Percentiles rank a stretch among this genome's conserved stretches.
Conservation (phyloP, 495 filamentous ascomycete genomes). For the Acidiella bohemica region DNA sequence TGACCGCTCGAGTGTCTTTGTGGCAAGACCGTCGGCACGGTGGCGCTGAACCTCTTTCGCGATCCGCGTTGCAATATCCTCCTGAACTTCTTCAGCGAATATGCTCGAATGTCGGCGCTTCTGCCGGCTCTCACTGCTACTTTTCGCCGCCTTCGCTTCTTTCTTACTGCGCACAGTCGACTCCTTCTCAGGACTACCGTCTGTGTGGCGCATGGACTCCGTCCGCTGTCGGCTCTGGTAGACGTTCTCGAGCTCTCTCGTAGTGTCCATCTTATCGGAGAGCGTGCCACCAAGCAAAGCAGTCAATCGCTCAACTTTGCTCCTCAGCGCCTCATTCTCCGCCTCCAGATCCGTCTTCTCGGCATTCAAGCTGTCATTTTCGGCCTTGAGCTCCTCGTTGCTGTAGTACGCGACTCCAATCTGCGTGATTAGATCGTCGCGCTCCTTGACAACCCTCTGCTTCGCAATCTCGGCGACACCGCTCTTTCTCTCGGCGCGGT, state of each 20-base stretch:
- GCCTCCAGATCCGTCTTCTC: conserved; percentile 2
- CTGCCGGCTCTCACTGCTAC: not conserved
- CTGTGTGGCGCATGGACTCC: not conserved
- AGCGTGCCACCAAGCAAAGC: not conserved
- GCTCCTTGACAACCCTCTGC: conserved; percentile 47
- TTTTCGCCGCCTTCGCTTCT: not conserved
- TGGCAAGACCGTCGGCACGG: conserved; percentile 1
- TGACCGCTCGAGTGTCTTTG: not conserved
- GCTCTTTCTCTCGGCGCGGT: conserved; percentile 44
- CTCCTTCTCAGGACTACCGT: not conserved
- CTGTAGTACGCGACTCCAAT: conserved; percentile 50
- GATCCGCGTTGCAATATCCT: conserved; percentile 6
- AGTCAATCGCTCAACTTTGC: not conserved
- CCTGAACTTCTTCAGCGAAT: not conserved
- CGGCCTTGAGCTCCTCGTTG: conserved; percentile 45
- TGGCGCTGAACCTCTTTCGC: conserved; percentile 8
- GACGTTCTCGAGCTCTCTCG: too few species aligned
- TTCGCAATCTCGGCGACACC: conserved; percentile 46
- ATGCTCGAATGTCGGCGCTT: not conserved
- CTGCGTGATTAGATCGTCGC: conserved; percentile 51
- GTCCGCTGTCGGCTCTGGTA: too few species aligned
- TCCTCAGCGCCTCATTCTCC: conserved; percentile 4
- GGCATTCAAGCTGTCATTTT: conserved; percentile 18
- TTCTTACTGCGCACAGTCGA: not conserved
- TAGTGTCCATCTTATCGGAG: not conserved